Evolutionary conservation across 176 grass and related monocot species (phyloP), one percentile per base, ranked within the genome.

Genomic region (Hordeum marinum): DNA sequence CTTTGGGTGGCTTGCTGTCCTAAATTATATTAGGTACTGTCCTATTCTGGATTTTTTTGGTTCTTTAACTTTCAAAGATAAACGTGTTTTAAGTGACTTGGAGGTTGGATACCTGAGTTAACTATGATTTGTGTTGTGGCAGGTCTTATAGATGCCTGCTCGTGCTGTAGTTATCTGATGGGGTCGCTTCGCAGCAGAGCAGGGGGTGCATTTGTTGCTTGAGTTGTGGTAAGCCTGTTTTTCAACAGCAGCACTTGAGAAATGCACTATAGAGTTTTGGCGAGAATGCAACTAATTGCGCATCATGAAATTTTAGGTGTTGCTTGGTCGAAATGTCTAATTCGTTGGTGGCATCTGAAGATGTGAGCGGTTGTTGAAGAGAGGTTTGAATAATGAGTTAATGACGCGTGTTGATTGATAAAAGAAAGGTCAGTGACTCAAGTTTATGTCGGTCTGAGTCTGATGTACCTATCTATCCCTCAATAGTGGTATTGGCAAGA

Each of bases 111-210:
- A 73, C 40, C 14, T 64, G 25, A 27, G 18, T 74, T 84, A 14
- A 68, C 39, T 78, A 31, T 75, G 70, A 37, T 83, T 80, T 14
- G 55, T 34, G 9, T 24, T 76, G 9, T 87, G 48, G 63, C 70
- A 87, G 89, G 85, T 91, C 72, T 57, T 87, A 80, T 87, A 88
- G 61, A 72, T 75, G 63, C 81, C 85, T 91, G 89, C 80, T 87
- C 26, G 9, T 34, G 69, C 85, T 91, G 81, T 31, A 81, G 83
- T 85, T 82, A 50, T 25, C 48, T 52, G 48, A 52, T 52, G 48
- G 48, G 48, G 50, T 84, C 75, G 63, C 85, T 84, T 84, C 61
- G 81, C 63, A 77, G 76, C 69, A 76, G 85, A 80, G 76, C 81
- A 87, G 81, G 89, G 76, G 76, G 80, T 81, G 41, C 81, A 84